Evolutionary conservation across 2,329 filamentous ascomycete species (phyloP).

Genomic region (Rhynchosporium graminicola): DNA sequence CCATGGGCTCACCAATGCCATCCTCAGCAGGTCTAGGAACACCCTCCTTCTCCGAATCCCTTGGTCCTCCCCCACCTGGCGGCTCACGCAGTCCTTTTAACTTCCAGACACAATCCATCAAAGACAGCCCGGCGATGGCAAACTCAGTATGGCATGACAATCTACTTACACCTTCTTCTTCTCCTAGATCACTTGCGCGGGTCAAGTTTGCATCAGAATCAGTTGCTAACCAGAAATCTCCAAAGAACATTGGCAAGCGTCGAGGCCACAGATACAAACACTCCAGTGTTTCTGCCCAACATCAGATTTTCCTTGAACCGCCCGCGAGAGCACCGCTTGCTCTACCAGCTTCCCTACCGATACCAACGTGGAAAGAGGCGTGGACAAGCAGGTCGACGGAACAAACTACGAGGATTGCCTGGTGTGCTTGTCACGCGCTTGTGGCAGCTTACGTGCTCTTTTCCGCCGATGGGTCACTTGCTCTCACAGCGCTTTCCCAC

Average conservation of each 20-base stretch:
- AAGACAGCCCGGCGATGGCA: constrained; percentile 63
- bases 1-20: constrained; percentile 40
- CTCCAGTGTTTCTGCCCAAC: constrained; percentile 81
- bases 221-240: constrained; percentile 30
- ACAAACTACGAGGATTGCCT: constrained; percentile 79
- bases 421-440: constrained; percentile 85
- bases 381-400: constrained; percentile 87
- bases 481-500: constrained; percentile 89
- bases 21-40: constrained; percentile 31
- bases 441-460: constrained; percentile 85
- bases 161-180: constrained; percentile 1
- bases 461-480: constrained; percentile 80
- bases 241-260: constrained; percentile 82
- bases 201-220: constrained; percentile 15
- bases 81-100: constrained; percentile 76
- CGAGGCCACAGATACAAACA: constrained; percentile 98
- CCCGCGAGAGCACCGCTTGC: constrained; percentile 81
- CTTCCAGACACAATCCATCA: constrained; percentile 81
- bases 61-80: constrained; percentile 36
- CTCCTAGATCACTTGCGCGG: constrained; percentile 10
- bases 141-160: constrained; percentile 63
- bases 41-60: constrained; percentile 35
- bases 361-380: constrained; percentile 86
- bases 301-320: constrained; percentile 95
- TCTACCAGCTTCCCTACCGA: constrained; percentile 86